phyloP scores from a whole-genome alignment of 1,139 yeast genomes.

The Hansenula lynferdii region DNA sequence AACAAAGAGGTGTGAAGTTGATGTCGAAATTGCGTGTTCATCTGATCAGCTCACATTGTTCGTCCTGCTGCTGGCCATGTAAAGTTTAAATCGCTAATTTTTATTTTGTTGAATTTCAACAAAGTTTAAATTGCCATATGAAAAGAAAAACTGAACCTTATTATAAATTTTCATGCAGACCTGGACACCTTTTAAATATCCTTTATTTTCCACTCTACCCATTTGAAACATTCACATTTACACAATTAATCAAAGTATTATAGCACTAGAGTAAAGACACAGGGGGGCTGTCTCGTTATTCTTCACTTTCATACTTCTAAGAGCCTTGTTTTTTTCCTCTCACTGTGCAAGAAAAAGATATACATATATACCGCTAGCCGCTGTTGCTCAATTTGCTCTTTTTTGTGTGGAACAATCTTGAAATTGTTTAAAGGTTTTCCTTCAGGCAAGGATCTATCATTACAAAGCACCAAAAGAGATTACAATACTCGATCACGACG shows the following conservation, averaged over 20 bases:
- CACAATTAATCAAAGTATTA: neutral
- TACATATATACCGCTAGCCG: neutral
- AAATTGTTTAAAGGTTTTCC: neutral
- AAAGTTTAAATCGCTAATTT: too few species aligned
- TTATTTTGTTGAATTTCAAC: too few species aligned
- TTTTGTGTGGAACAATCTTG: neutral
- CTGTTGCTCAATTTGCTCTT: neutral
- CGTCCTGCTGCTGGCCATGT: too few species aligned
- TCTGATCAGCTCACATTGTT: too few species aligned
- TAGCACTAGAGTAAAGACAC: slow-evolving; percentile 1
- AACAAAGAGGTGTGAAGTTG: too few species aligned
- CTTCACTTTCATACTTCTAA: neutral
- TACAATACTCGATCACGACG: too few species aligned
- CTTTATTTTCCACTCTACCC: neutral
- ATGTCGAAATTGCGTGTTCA: too few species aligned
- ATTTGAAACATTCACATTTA: neutral
- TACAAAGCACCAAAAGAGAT: too few species aligned
- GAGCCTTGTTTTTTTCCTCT: neutral
- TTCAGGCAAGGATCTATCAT: too few species aligned
- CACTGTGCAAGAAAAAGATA: neutral
- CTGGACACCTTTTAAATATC: neutral
- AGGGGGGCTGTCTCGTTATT: slow-evolving; percentile 1
- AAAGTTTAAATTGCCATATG: too few species aligned
- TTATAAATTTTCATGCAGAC: too few species aligned
- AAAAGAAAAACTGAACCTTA: too few species aligned